These are phyloP conservation scores for Dichotomocladium elegans DNA, from an alignment of 371 early-diverging fungal species.

Conservation along the genomic window DNA sequence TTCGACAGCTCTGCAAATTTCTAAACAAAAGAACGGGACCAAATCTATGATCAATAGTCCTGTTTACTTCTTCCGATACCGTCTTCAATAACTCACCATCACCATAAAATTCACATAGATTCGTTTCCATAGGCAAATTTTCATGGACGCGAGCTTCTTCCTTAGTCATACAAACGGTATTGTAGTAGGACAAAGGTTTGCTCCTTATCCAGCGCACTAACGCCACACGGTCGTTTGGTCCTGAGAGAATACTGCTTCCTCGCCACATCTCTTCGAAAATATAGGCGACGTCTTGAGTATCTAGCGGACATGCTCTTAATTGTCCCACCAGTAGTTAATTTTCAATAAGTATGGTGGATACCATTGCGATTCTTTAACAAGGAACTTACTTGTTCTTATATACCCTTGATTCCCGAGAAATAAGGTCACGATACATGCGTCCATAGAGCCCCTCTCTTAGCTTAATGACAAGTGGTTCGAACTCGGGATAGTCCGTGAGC, in stretches of 20 bases:
- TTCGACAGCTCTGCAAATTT: neutral
- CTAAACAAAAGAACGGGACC: too few species aligned
- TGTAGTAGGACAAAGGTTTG: constrained; percentile 63
- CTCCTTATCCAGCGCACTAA: constrained; percentile 75
- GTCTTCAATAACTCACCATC: constrained; percentile 23
- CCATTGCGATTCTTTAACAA: neutral
- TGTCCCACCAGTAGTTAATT: neutral
- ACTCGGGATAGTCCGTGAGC: constrained; percentile 71
- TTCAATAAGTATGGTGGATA: too few species aligned
- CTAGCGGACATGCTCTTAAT: constrained; percentile 51
- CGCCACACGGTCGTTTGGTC: constrained; percentile 68
- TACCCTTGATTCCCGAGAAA: constrained; percentile 56
- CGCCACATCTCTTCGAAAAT: constrained; percentile 89
- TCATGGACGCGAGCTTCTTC: constrained; percentile 67
- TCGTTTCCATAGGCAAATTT: constrained; percentile 23
- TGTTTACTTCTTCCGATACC: too few species aligned
- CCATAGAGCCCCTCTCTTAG: constrained; percentile 70
- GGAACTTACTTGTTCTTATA: constrained; percentile 45
- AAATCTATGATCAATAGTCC: too few species aligned
- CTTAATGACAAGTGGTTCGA: constrained; percentile 80
- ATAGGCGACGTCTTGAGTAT: constrained; percentile 74
- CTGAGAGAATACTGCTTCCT: constrained; percentile 75
- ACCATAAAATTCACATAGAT: constrained; percentile 39
- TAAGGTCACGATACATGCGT: constrained; percentile 71
- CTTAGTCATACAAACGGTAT: constrained; percentile 83